Base-by-base conservation (phyloP, 108 stramenopile genomes). In the Nitzschia sp. region DNA sequence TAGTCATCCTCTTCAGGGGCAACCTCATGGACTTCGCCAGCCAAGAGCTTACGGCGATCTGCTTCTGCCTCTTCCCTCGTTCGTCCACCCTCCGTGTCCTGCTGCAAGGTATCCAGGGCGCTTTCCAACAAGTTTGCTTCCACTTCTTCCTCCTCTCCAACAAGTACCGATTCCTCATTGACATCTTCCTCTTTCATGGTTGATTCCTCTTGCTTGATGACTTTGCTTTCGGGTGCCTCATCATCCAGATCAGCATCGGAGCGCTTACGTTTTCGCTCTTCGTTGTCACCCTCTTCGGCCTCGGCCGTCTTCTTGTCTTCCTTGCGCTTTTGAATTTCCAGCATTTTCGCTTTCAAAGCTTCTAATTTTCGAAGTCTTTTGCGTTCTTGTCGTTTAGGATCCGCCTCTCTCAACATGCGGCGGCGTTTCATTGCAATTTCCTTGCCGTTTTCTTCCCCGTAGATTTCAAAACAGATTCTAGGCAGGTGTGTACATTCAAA, bases 21-120 rank as follows among this genome's bases (percentile, higher is more conserved):
- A 15, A 19, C 72, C 18, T 68, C 36, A 47, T 31, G 42, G 66
- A 59, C 34, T 59, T 86, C 85, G 30, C 93, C 93, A 17, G 86
- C 77, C 61, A 94, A 74, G 3, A 94, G 78, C 55, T 88, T 87
- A 56, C 84, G 78, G 8, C 87, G 65, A 45, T 94, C 90, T 1
- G 85, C 74, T 72, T 94, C 93, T 18, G 93, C 93, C 68, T 94
- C 93, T 73, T 94, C 88, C 19, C 89, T 72, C 29, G 90, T 90
- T 58, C 90, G 86, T 15, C 66, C 84, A n/a, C 63, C 74, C 3
- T 79, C 85, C 2, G 58, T 64, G 21, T 68, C 72, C 24, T 82
- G 81, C 58, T 85, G 85, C 21, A 89, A 67, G 15, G 70, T 71
- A 61, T 91, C 90, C 27, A 94, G 62, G 9, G 87, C 89, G 48